Base-by-base conservation (phyloP, 192 early-diverging fungal species). In the Linnemannia exigua region DNA sequence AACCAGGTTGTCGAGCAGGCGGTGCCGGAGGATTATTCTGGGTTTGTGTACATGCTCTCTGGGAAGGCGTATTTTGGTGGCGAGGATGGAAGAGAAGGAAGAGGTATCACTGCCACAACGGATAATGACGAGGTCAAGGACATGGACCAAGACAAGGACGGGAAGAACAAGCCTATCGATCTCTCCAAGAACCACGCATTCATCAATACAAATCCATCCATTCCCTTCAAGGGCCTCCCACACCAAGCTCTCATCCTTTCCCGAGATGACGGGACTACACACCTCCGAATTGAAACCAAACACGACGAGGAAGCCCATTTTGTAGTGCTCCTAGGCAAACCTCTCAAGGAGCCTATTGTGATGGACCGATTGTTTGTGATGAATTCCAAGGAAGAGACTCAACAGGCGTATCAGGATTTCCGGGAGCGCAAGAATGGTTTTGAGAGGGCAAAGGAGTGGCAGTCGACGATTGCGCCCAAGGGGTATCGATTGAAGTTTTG, bases 321-420 rank as follows among this genome's bases (percentile, higher is more conserved):
- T 74, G 70, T 81, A 0, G 71, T 89, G 0, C 54, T 85, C 31
- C 52, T 80, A 1, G 79, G 78, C 17, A 52, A 69, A 48, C 75
- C 78, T 33, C 78, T 88, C 51, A 80, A 91, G 63, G 94, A 94
- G 47, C 90, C 90, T 51, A 89, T 94, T 75, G 90, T 94, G 31
- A 90, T 91, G 67, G 90, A 94, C 47, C 91, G 92, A 1, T 91
- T 93, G 6, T 94, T 96, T 86, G 93, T 95, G 9, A 92, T 94
- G 91, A 92, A 90, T 67, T 88, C 89, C 14, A 79, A 84, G 52
- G 67, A 91, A 20, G 87, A 91, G 72, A 88, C 91, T 12, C 76
- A 88, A 19, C 84, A 92, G 67, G 85, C 90, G 0, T 80, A 93
- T 16, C 76, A 77, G 41, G 95, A 96, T 73, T 95, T 91, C 77